Conservation (phyloP, 2,329 filamentous ascomycete genomes). For the Diaporthe sp. region DNA sequence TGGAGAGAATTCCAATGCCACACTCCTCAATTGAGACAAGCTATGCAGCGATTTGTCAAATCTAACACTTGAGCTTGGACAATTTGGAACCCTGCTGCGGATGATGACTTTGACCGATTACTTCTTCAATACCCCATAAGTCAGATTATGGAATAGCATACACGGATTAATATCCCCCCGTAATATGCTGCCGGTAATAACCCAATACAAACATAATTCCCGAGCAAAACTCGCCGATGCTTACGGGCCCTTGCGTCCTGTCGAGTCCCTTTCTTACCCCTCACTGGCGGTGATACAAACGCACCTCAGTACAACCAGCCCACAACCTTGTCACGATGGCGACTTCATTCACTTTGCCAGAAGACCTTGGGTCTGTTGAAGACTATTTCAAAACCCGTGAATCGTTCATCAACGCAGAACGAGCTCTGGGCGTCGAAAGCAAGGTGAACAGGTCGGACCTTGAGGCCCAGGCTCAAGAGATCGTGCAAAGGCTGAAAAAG, state of each 20-base stretch:
- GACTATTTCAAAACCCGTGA: slow-evolving; percentile 11
- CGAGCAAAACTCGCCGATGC: background rate
- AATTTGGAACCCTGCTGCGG: background rate
- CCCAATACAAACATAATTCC: background rate
- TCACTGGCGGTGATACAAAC: background rate
- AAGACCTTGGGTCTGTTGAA: background rate
- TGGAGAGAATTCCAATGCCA: no score
- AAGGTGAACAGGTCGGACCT: background rate
- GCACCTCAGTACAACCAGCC: no score
- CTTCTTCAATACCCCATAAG: no score
- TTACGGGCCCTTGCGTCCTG: background rate
- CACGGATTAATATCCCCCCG: background rate
- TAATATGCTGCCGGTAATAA: background rate
- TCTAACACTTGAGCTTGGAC: no score
- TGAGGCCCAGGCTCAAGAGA: background rate
- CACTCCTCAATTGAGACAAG: no score
- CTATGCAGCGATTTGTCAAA: no score
- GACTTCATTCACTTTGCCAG: background rate
- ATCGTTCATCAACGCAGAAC: slow-evolving; percentile 14
- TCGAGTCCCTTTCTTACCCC: background rate
- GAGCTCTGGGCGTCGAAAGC: background rate
- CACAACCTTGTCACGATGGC: background rate
- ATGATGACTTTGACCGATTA: background rate
- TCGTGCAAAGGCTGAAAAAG: slow-evolving; percentile 6
- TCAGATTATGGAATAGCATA: no score